Evolutionary conservation across 805 yeast species (phyloP), one percentile per base, ranked within the genome.

Genomic region (Candida boleticola): DNA sequence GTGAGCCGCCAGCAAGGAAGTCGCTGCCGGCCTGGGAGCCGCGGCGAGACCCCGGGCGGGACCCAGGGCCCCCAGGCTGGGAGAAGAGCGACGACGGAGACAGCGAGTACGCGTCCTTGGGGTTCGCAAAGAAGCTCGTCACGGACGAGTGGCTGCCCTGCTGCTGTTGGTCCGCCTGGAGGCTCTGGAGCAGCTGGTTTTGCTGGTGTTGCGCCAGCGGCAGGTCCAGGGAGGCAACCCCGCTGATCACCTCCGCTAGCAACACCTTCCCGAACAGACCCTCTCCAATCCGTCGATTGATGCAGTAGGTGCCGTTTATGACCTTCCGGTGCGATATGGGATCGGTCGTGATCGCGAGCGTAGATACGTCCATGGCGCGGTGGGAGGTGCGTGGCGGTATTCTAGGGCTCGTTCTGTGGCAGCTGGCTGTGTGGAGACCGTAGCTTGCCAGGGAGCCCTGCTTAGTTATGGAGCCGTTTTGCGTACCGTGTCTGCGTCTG

Each of bases 211-310:
- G 48, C 64, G 40, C 2, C 21, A 19, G 4, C 10, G 19, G 22
- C n/a, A n/a, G n/a, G n/a, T n/a, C n/a, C n/a, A n/a, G n/a, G 19
- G 14, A 39, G 25, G n/a, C 29, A 50, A 26, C 34, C 49, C 54
- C 27, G 7, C 35, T 13, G 19, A 31, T 17, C 21, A 31, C 35
- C 41, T 64, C 59, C 7, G 66, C 66, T 26, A 68, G 48, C n/a
- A 69, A 49, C 20, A 70, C 76, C 48, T 70, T 70, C 2, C 76
- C 76, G 39, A 50, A 68, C 46, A 66, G 74, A 36, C 76, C 76
- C 47, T 67, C 66, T 6, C 76, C 76, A 18, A 70, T 62, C 43
- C 63, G 68, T 31, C 53, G 58, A 11, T 66, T 49, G 7, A 70
- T 60, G 41, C 58, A 53, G 47, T 60, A 68, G 36, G 57, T 46